These are phyloP conservation scores for Erodium chrysanthum DNA, from an alignment of 441 rosid species.

Conservation along the genomic window DNA sequence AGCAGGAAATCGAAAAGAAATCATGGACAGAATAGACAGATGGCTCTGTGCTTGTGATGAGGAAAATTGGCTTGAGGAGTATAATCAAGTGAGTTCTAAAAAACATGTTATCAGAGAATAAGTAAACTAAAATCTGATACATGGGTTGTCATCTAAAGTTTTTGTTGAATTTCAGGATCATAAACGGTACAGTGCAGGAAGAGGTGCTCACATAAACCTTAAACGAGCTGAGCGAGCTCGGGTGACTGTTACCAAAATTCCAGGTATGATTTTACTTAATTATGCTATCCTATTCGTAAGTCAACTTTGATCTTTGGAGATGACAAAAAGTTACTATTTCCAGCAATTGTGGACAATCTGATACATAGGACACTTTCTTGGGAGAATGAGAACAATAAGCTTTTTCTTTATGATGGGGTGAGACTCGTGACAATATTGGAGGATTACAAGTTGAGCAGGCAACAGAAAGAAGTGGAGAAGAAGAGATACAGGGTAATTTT, in stretches of 20 bases:
- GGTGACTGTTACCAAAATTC: conserved; percentile 50
- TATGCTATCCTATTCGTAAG: conserved; percentile 4
- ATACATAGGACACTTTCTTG: conserved; percentile 48
- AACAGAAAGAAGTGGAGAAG: conserved; percentile 78
- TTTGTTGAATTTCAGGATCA: conserved; percentile 37
- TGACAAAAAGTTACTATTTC: conserved; percentile 18
- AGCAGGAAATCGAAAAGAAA: conserved; percentile 55
- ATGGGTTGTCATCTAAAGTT: neutral
- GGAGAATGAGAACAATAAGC: conserved; percentile 41
- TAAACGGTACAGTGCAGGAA: conserved; percentile 55
- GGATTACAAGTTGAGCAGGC: conserved; percentile 76
- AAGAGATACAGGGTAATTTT: conserved; percentile 62
- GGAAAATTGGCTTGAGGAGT: conserved; percentile 71
- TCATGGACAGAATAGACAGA: conserved; percentile 57
- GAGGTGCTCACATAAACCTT: conserved; percentile 68
- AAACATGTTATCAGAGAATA: neutral
- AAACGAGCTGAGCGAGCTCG: conserved; percentile 72
- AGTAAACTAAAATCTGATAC: neutral
- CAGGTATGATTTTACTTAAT: conserved; percentile 29
- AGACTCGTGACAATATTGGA: conserved; percentile 72
- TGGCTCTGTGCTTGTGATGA: conserved; percentile 74
- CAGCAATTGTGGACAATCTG: conserved; percentile 55
- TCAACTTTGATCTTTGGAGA: neutral
- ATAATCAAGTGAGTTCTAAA: conserved; percentile 37
- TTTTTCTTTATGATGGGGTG: conserved; percentile 64